Evolutionary conservation across 2,329 filamentous ascomycete genomes (phyloP).

Genomic region (Cercospora nicotianae): DNA sequence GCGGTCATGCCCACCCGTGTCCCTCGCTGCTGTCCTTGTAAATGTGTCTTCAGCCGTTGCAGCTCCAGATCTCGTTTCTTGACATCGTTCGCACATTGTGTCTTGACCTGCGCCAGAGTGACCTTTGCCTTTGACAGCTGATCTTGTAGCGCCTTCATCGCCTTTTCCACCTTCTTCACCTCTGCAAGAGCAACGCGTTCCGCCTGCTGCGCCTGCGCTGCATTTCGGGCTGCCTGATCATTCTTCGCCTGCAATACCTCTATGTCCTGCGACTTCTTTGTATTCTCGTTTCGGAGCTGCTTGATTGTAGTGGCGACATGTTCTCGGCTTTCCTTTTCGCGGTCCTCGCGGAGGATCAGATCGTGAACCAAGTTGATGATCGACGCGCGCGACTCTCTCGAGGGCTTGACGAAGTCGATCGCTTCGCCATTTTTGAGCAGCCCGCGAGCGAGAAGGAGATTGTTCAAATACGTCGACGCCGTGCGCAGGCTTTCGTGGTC

Average conservation of each 20-base stretch:
- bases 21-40: slow-evolving; percentile 63
- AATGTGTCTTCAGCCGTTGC: slow-evolving; percentile 81
- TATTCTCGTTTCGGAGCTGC: slow-evolving; percentile 70
- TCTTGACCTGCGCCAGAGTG: slow-evolving; percentile 77
- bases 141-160: slow-evolving; percentile 74
- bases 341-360: slow-evolving; percentile 85
- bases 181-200: slow-evolving; percentile 79
- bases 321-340: slow-evolving; percentile 86
- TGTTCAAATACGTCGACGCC: slow-evolving; percentile 65
- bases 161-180: slow-evolving; percentile 72
- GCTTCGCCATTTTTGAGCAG: slow-evolving; percentile 63
- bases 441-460: slow-evolving; percentile 63
- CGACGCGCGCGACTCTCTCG: slow-evolving; percentile 72
- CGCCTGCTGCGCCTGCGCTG: slow-evolving; percentile 70
- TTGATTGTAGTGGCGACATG: slow-evolving; percentile 76
- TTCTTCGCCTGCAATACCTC: slow-evolving; percentile 29
- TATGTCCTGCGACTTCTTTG: slow-evolving; percentile 58
- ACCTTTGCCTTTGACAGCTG: slow-evolving; percentile 78
- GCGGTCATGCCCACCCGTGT: slow-evolving; percentile 49
- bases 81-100: slow-evolving; percentile 85
- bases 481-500: slow-evolving; percentile 58
- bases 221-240: slow-evolving; percentile 65
- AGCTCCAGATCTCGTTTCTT: slow-evolving; percentile 88
- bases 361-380: slow-evolving; percentile 95
- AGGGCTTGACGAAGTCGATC: slow-evolving; percentile 76